Percentiles rank a stretch among this genome's conserved stretches.
Conservation (phyloP, 768 basidiomycete genomes). For the Boletus sp. region DNA sequence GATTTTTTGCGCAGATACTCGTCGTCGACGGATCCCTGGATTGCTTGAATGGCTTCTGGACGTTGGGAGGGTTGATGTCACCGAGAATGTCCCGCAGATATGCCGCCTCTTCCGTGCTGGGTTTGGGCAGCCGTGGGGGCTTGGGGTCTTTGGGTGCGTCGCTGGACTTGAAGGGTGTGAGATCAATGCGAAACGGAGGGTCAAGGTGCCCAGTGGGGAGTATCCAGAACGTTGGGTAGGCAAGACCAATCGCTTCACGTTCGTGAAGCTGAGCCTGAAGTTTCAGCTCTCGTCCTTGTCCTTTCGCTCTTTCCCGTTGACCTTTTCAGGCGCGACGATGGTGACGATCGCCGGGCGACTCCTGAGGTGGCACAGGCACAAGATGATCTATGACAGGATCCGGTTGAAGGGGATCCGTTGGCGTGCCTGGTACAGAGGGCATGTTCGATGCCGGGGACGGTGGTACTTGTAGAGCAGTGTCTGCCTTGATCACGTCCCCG, state of each 20-base stretch:
- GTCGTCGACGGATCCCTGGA: slow-evolving; percentile 27
- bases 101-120: slow-evolving; percentile 53
- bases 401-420: slow-evolving; percentile 6
- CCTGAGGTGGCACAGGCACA: slow-evolving; percentile 4
- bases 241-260: slow-evolving; percentile 26
- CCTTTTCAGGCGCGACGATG: slow-evolving; percentile 34
- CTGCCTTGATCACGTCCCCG: no score
- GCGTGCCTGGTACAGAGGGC: slow-evolving; percentile 15
- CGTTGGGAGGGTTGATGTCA: slow-evolving; percentile 48
- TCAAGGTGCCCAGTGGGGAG: slow-evolving; percentile 19
- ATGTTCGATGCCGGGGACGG: slow-evolving; percentile 6
- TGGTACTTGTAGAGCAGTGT: background rate
- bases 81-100: slow-evolving; percentile 71
- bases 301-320: slow-evolving; percentile 36
- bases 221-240: slow-evolving; percentile 18
- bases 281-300: slow-evolving; percentile 47
- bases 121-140: slow-evolving; percentile 53
- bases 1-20: slow-evolving; percentile 23
- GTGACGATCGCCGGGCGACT: slow-evolving; percentile 34
- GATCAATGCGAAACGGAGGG: slow-evolving; percentile 23
- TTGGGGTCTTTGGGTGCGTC: slow-evolving; percentile 36
- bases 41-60: slow-evolving; percentile 47
- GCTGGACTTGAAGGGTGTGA: slow-evolving; percentile 30
- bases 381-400: slow-evolving; percentile 4
- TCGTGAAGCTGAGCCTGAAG: slow-evolving; percentile 24